Conservation (phyloP, 164 flowering plant genomes). For the Echeveria elegans region DNA sequence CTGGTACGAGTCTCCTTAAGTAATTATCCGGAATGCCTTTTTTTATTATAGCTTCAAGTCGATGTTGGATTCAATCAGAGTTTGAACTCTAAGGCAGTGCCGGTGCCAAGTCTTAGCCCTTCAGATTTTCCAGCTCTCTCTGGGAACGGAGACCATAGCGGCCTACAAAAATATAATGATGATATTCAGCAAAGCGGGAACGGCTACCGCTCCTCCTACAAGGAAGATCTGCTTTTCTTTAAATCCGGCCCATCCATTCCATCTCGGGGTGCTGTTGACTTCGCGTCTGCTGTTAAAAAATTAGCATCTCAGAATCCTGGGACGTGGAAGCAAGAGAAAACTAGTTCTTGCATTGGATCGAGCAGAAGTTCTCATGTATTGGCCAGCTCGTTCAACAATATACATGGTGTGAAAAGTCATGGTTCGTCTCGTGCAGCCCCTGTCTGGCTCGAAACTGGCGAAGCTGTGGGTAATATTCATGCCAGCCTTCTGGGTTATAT, state of each 20-base stretch:
- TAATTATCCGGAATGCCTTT: background rate
- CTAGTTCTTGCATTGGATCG: conserved; percentile 53
- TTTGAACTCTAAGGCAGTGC: conserved; percentile 45
- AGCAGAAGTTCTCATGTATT: conserved; percentile 64
- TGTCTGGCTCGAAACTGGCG: conserved; percentile 97
- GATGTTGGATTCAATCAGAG: conserved; percentile 66
- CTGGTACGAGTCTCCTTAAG: background rate
- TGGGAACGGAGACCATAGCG: conserved; percentile 37
- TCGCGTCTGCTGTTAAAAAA: conserved; percentile 89
- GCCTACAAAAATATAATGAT: conserved; percentile 38
- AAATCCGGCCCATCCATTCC: conserved; percentile 48
- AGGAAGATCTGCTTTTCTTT: conserved; percentile 55
- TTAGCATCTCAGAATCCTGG: conserved; percentile 71
- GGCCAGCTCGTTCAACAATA: conserved; percentile 41
- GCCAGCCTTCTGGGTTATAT: conserved; percentile 15
- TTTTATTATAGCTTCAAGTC: conserved; percentile 81
- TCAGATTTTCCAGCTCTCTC: conserved; percentile 86
- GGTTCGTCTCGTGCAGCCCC: conserved; percentile 63
- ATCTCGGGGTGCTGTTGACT: conserved; percentile 59
- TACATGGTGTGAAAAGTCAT: conserved; percentile 47
- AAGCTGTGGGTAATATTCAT: conserved; percentile 79
- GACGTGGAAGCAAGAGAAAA: conserved; percentile 72
- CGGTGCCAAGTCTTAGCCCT: conserved; percentile 70
- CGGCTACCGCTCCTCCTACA: conserved; percentile 47
- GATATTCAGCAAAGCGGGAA: conserved; percentile 41